Conservation (phyloP, 2,329 filamentous ascomycete species). For the Nigrospora oryzae region DNA sequence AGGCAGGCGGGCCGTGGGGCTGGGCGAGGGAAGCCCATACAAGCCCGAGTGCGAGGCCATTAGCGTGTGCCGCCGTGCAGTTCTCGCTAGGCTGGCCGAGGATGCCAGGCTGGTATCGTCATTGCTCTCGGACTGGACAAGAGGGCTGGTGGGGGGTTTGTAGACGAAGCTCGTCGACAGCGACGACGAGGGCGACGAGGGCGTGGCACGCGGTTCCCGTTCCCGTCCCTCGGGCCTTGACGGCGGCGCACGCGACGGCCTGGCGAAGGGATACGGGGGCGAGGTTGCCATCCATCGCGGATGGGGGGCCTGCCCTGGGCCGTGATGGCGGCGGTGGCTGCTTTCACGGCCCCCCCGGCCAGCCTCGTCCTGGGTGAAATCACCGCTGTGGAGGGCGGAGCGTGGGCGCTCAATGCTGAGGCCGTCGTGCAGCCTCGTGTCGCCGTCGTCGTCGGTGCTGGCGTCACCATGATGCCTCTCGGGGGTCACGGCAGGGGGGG, state of each 20-base stretch:
- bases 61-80: constrained; percentile 60
- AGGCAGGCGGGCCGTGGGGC: constrained; percentile 20
- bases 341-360: constrained; percentile 11
- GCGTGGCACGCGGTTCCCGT: constrained; percentile 21
- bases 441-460: constrained; percentile 16
- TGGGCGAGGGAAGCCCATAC: constrained; percentile 30
- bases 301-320: constrained; percentile 2
- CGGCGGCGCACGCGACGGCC: constrained; percentile 18
- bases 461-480: no score
- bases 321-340: constrained; percentile 10
- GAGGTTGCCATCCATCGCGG: constrained; percentile 46
- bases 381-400: constrained; percentile 63
- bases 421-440: constrained; percentile 41
- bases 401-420: constrained; percentile 71
- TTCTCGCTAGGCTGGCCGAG: constrained; percentile 17
- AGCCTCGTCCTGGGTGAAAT: constrained; percentile 47
- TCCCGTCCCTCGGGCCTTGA: constrained; percentile 26
- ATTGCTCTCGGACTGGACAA: constrained; percentile 83
- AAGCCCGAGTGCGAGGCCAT: constrained; percentile 49
- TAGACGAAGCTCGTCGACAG: constrained; percentile 74
- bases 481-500: constrained; percentile 27
- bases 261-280: constrained; percentile 41
- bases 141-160: constrained; percentile 81
- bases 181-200: constrained; percentile 61
- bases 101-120: constrained; percentile 58